Percentiles rank a stretch among this genome's conserved stretches.
phyloP scores from a whole-genome alignment of 176 grass and related monocot genomes.

The Avena sativa region DNA sequence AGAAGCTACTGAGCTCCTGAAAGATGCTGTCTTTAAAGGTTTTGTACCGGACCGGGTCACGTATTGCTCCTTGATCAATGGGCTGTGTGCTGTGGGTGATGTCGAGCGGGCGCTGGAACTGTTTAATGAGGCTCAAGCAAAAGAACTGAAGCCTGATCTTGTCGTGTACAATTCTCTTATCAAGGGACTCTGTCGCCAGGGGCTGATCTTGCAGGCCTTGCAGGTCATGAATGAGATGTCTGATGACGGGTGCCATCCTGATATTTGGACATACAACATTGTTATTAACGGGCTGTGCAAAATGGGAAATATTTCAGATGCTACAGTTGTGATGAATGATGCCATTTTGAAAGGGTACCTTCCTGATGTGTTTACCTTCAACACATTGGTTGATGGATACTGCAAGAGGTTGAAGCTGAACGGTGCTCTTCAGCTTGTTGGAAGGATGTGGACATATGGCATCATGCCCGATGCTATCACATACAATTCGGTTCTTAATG shows the following conservation, averaged over 20 bases:
- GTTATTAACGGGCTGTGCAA: constrained; percentile 93
- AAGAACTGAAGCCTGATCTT: constrained; percentile 61
- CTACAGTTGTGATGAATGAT: constrained; percentile 82
- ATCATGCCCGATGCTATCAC: constrained; percentile 73
- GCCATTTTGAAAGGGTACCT: constrained; percentile 78
- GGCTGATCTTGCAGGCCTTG: constrained; percentile 86
- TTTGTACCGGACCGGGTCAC: constrained; percentile 88
- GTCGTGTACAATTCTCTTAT: constrained; percentile 85
- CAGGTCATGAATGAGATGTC: constrained; percentile 87
- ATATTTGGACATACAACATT: constrained; percentile 93
- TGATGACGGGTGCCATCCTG: constrained; percentile 67
- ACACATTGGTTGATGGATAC: constrained; percentile 91
- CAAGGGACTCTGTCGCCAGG: constrained; percentile 84
- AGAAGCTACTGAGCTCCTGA: constrained; percentile 79
- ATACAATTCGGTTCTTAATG: constrained; percentile 92
- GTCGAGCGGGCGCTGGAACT: constrained; percentile 76
- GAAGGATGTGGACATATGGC: constrained; percentile 88
- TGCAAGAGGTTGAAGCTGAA: constrained; percentile 84
- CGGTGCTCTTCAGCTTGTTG: constrained; percentile 79
- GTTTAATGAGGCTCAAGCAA: constrained; percentile 76
- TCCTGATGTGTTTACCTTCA: constrained; percentile 90
- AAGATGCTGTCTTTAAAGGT: constrained; percentile 87
- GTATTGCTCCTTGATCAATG: constrained; percentile 92
- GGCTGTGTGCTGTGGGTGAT: constrained; percentile 80
- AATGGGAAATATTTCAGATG: constrained; percentile 92